These are phyloP conservation scores for Aspergillus ochraceoroseus DNA, from an alignment of 2,329 filamentous ascomycete species.

Conservation along the genomic window DNA sequence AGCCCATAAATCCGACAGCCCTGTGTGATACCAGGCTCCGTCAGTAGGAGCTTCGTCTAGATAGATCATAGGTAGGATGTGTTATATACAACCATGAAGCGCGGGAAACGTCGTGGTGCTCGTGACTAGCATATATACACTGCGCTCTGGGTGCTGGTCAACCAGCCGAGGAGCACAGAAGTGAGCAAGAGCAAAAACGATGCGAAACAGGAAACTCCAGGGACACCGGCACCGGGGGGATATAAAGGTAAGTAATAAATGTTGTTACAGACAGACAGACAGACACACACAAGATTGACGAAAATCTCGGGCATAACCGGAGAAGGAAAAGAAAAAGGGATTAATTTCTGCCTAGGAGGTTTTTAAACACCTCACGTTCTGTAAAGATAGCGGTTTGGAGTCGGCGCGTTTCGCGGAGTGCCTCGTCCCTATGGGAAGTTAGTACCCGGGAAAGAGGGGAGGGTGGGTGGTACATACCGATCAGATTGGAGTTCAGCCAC, in stretches of 20 bases:
- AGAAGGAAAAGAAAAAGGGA: conserved; percentile 4
- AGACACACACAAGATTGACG: background rate
- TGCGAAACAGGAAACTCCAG: conserved; percentile 1
- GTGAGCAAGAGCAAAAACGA: background rate
- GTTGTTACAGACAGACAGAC: conserved; percentile 2
- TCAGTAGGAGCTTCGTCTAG: too few relatives aligned
- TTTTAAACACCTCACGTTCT: conserved; percentile 58
- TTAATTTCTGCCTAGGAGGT: conserved; percentile 35
- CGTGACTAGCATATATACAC: conserved; percentile 14
- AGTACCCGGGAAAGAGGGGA: conserved; percentile 17
- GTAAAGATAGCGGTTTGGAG: conserved; percentile 63
- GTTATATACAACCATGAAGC: conserved; percentile 14
- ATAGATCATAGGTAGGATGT: too few relatives aligned
- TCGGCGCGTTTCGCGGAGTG: conserved; percentile 64
- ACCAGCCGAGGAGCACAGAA: background rate
- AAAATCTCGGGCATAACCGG: background rate
- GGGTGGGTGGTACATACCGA: conserved; percentile 34
- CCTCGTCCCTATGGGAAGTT: conserved; percentile 56
- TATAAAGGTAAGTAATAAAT: conserved; percentile 7
- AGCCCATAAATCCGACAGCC: too few relatives aligned
- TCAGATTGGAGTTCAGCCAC: conserved; percentile 67
- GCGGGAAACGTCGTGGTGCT: conserved; percentile 14
- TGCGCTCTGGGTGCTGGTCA: background rate
- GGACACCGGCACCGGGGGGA: conserved; percentile 7
- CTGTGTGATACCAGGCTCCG: too few relatives aligned